These are phyloP conservation scores for Scheffersomyces illinoinensis DNA, from an alignment of 1,139 yeast species.

Conservation along the genomic window DNA sequence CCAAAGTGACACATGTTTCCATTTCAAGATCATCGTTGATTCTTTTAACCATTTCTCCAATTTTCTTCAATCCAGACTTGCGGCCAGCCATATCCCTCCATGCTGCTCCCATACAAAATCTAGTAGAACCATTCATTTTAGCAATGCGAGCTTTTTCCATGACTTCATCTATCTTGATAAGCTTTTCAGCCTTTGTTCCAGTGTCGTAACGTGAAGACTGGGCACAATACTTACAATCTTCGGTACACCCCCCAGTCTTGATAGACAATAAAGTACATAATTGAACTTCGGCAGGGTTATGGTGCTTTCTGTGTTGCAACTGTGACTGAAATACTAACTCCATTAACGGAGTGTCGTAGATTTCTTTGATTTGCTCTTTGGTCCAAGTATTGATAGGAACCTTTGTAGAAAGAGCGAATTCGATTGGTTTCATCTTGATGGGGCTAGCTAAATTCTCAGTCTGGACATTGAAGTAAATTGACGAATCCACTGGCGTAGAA, in stretches of 20 bases:
- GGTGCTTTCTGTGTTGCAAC: conserved; percentile 63
- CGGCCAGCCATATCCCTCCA: conserved; percentile 87
- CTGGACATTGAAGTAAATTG: conserved; percentile 10
- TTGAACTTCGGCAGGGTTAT: conserved; percentile 71
- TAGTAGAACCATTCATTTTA: conserved; percentile 67
- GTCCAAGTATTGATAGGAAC: conserved; percentile 59
- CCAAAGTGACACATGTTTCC: conserved; percentile 81
- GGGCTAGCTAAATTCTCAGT: conserved; percentile 3
- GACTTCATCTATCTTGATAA: conserved; percentile 62
- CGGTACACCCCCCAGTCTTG: conserved; percentile 81
- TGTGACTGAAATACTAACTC: conserved; percentile 66
- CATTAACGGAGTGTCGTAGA: conserved; percentile 65
- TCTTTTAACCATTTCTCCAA: conserved; percentile 63
- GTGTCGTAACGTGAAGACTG: conserved; percentile 71
- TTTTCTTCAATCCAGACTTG: conserved; percentile 62
- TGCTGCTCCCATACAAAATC: conserved; percentile 87
- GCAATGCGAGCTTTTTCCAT: conserved; percentile 65
- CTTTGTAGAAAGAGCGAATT: conserved; percentile 17
- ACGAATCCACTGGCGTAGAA: conserved; percentile 6
- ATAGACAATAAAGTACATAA: conserved; percentile 73
- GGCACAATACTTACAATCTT: conserved; percentile 80
- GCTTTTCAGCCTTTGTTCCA: conserved; percentile 66
- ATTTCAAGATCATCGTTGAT: conserved; percentile 63
- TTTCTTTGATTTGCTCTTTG: conserved; percentile 53
- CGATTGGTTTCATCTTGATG: conserved; percentile 2